A percentile compares a stretch with the other conserved stretches of the same genome.
Conservation (phyloP, 306 rosid genomes). For the Rosa rugosa region DNA sequence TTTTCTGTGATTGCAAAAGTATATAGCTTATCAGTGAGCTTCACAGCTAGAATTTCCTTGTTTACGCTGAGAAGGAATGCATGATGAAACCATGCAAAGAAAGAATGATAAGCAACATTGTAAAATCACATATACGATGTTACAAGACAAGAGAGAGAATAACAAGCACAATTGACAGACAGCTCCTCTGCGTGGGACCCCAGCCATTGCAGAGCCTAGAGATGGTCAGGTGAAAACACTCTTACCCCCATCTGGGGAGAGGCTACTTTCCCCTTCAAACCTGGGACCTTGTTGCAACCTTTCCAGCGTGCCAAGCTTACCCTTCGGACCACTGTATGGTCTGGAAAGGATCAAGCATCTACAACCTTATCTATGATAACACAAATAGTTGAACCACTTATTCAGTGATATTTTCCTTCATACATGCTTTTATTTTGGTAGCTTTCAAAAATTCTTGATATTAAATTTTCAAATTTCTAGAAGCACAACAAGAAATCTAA, state of each 20-base stretch:
- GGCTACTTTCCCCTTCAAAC: conserved; percentile 1
- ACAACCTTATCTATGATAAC: neutral
- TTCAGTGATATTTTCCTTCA: neutral
- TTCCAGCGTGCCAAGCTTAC: neutral
- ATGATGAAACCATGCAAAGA: neutral
- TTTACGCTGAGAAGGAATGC: neutral
- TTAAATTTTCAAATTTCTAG: neutral
- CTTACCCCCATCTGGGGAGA: neutral
- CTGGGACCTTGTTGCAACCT: conserved; percentile 1
- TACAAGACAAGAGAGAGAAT: neutral
- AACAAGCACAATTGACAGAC: neutral
- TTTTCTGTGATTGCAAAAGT: conserved; percentile 53
- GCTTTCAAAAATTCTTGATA: neutral
- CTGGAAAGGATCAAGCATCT: neutral
- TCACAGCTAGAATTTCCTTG: conserved; percentile 7
- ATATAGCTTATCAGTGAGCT: conserved; percentile 1
- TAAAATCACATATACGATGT: neutral
- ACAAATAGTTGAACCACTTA: too few relatives aligned
- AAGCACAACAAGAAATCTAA: conserved; percentile 1
- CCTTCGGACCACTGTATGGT: neutral
- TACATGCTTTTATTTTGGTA: neutral
- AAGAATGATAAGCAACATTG: neutral
- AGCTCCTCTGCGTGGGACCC: neutral
- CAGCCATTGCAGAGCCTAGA: neutral
- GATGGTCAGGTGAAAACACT: neutral